These are phyloP conservation scores for Penicillium odoratum DNA, from an alignment of 495 filamentous ascomycete species.

Conservation along the genomic window DNA sequence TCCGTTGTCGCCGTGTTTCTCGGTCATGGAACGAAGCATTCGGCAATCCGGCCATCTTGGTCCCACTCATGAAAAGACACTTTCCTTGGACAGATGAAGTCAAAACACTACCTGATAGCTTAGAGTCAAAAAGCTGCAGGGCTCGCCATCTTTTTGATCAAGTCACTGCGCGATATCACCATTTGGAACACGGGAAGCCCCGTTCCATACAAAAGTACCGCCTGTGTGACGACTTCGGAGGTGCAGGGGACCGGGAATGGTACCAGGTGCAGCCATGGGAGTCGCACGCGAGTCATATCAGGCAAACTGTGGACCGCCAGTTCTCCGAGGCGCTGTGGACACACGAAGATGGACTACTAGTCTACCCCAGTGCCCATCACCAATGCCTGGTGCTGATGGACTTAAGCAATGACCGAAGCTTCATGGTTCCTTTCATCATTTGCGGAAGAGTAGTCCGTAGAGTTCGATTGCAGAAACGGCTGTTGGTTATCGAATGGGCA, in stretches of 20 bases:
- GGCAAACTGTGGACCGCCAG: slow-evolving; percentile 42
- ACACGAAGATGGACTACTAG: slow-evolving; percentile 58
- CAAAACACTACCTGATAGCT: slow-evolving; percentile 25
- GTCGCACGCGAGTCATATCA: slow-evolving; percentile 47
- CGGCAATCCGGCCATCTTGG: slow-evolving; percentile 44
- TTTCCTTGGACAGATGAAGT: slow-evolving; percentile 59
- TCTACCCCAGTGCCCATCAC: slow-evolving; percentile 50
- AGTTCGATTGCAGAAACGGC: slow-evolving; percentile 53
- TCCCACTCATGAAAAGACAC: slow-evolving; percentile 49
- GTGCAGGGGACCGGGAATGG: slow-evolving; percentile 34
- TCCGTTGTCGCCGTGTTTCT: slow-evolving; percentile 58
- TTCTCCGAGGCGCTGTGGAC: slow-evolving; percentile 61
- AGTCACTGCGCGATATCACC: slow-evolving; percentile 57
- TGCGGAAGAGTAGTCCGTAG: slow-evolving; percentile 57
- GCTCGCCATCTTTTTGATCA: slow-evolving; percentile 52
- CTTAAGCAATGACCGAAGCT: slow-evolving; percentile 43
- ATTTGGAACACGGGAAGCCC: slow-evolving; percentile 52
- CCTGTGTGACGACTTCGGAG: slow-evolving; percentile 39
- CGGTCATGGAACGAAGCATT: slow-evolving; percentile 56
- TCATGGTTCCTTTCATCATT: slow-evolving; percentile 56
- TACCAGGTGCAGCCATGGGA: slow-evolving; percentile 60
- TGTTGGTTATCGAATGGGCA: slow-evolving; percentile 68
- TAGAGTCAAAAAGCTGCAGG: slow-evolving; percentile 10
- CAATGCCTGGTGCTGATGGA: slow-evolving; percentile 55
- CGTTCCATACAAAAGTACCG: slow-evolving; percentile 47